Percentiles rank a stretch among this genome's conserved stretches.
Conservation (phyloP, 116 monocot species). For the Posidonia oceanica region DNA sequence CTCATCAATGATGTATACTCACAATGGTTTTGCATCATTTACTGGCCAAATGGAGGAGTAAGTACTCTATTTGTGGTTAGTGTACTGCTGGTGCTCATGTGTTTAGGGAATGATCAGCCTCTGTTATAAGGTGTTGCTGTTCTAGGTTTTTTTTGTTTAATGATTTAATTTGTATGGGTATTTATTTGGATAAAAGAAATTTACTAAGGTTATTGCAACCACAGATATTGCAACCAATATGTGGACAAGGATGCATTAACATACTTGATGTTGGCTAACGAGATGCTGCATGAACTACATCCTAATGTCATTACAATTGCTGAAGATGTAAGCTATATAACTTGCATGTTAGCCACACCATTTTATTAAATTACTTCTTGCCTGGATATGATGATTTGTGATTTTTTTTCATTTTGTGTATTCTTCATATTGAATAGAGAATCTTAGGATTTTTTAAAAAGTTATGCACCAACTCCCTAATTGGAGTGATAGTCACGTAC, state of each 20-base stretch:
- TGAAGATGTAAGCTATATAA: constrained; percentile 68
- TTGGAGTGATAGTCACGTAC: no score
- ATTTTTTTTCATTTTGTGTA: background rate
- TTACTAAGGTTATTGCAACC: constrained; percentile 53
- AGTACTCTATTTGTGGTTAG: constrained; percentile 13
- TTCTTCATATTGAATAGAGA: no score
- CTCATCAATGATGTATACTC: constrained; percentile 93
- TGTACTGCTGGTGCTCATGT: background rate
- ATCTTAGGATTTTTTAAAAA: no score
- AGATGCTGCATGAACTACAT: constrained; percentile 92
- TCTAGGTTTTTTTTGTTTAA: background rate
- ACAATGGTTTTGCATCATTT: constrained; percentile 92
- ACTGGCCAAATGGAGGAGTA: constrained; percentile 92
- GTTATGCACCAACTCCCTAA: no score
- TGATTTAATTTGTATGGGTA: background rate
- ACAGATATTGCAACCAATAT: constrained; percentile 90
- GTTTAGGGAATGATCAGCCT: background rate
- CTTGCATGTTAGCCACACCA: background rate
- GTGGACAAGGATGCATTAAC: constrained; percentile 91
- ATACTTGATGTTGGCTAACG: constrained; percentile 93
- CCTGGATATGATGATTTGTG: background rate
- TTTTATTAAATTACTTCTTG: background rate
- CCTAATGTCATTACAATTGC: constrained; percentile 91
- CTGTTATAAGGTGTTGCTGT: background rate
- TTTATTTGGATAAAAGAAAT: background rate